These are phyloP conservation scores for Nelumbo lutea DNA, from an alignment of 164 flowering plant genomes.

Conservation along the genomic window DNA sequence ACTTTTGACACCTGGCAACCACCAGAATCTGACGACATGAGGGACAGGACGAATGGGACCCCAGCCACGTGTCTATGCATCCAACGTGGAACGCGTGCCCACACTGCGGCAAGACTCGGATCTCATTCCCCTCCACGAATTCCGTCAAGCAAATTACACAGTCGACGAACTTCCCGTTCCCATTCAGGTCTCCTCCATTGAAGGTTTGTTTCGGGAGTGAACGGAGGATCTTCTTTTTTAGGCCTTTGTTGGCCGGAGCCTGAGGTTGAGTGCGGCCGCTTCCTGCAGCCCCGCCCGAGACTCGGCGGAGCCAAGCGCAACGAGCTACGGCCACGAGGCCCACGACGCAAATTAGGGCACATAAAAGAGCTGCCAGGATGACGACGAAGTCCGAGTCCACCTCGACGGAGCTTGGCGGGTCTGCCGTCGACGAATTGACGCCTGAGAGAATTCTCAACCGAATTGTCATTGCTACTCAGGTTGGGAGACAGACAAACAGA, in stretches of 20 bases:
- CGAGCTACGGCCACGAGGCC: conserved; percentile 83
- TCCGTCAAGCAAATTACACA: conserved; percentile 30
- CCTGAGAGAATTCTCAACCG: conserved; percentile 30
- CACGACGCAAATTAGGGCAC: conserved; percentile 81
- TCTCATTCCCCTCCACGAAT: conserved; percentile 22
- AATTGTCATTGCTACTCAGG: no score
- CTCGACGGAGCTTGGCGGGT: conserved; percentile 16
- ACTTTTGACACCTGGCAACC: neutral
- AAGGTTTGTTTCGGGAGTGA: conserved; percentile 57
- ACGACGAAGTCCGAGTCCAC: conserved; percentile 80
- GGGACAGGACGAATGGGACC: neutral
- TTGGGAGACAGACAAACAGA: no score
- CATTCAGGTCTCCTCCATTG: conserved; percentile 22
- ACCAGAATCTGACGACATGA: neutral
- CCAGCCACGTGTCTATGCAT: neutral
- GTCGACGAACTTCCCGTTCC: conserved; percentile 20
- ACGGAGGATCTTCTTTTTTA: conserved; percentile 73
- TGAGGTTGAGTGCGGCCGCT: conserved; percentile 7
- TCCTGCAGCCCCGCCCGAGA: conserved; percentile 15
- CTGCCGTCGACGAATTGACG: conserved; percentile 16
- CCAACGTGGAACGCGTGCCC: neutral
- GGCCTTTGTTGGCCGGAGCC: conserved; percentile 56
- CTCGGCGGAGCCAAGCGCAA: conserved; percentile 82
- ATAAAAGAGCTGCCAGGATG: conserved; percentile 79
- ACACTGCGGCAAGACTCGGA: conserved; percentile 28